These are phyloP conservation scores for Geotrichum australiense DNA, from an alignment of 1,139 yeast genomes.

Conservation along the genomic window DNA sequence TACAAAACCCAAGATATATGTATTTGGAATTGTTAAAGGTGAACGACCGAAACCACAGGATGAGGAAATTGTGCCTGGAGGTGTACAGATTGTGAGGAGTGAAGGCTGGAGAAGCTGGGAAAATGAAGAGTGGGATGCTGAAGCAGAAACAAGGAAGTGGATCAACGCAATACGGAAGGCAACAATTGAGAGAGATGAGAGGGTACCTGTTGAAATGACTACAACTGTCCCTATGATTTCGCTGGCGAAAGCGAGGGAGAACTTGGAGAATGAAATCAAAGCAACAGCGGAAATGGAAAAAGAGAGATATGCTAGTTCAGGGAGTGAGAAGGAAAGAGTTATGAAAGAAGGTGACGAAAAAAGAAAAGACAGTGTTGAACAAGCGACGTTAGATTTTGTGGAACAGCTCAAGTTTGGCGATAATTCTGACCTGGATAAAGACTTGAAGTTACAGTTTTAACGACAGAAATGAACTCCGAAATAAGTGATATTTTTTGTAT, in stretches of 20 bases:
- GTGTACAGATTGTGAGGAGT: no score
- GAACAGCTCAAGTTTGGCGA: no score
- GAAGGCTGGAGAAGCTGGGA: no score
- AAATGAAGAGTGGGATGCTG: constrained; percentile 70
- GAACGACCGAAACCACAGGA: no score
- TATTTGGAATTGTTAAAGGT: constrained; percentile 93
- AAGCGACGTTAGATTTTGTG: no score
- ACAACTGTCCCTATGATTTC: constrained; percentile 93
- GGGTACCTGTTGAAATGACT: constrained; percentile 92
- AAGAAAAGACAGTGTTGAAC: no score
- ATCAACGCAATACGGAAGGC: constrained; percentile 92
- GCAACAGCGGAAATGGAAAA: constrained; percentile 26
- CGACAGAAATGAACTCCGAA: no score
- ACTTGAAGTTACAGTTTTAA: not conserved
- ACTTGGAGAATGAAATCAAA: constrained; percentile 64
- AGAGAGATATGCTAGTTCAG: no score
- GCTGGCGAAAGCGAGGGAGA: constrained; percentile 77
- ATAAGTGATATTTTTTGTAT: no score
- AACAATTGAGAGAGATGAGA: constrained; percentile 90
- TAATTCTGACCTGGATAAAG: not conserved
- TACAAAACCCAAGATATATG: constrained; percentile 93
- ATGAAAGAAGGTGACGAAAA: no score
- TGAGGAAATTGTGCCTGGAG: no score
- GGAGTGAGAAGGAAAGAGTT: no score
- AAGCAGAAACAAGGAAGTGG: constrained; percentile 92